Base-by-base conservation (phyloP, 148 eudicot genomes). In the Heliamphora exappendiculata region DNA sequence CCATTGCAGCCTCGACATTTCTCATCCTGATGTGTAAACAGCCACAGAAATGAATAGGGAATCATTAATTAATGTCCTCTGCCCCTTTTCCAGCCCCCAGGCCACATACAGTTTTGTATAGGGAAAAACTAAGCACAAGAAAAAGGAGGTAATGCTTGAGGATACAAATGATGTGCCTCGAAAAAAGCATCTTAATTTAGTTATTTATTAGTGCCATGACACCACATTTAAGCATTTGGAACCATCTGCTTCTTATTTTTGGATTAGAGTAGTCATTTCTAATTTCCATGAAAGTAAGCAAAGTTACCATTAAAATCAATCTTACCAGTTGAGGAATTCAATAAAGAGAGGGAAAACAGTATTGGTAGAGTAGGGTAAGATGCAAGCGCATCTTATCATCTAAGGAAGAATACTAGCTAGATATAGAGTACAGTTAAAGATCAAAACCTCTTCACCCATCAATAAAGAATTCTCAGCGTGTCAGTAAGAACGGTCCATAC, bases 1-100 rank as follows among this genome's bases (percentile, higher is more conserved):
- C 82, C 28, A 54, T 72, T 73, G 98, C 98, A 78, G 91, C 98
- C 74, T 93, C 90, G 33, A 91, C 92, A 73, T 93, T 93, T 82
- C 81, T 84, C 85, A 84, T 78, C 92, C 96, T 93, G 86, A 50
- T 22, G 58, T 26, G 70, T 31, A 67, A 29, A 45, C 31, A 6
- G 72, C 58, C 47, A 26, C 3, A 47, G 13, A 55, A 55, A 55
- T 70, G 55, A 74, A 49, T 63, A 31, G 28, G 8, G 17, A 68
- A 42, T 73, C 37, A 73, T 42, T 42, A 73, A 39, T 65, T 50
- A 73, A 54, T 14, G 22, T n/a, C 39, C 50, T 28, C 59, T 17
- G 22, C 2, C 39, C 3, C 2, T 17, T 10, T 29, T 29, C 24
- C 9, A 1, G n/a, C 60, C 57, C 57, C 60, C 11, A 55, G 60